A percentile compares a stretch with the other conserved stretches of the same genome.
Evolutionary conservation across 2,329 filamentous ascomycete genomes (phyloP).

Genomic region (Penicillium decumbens): DNA sequence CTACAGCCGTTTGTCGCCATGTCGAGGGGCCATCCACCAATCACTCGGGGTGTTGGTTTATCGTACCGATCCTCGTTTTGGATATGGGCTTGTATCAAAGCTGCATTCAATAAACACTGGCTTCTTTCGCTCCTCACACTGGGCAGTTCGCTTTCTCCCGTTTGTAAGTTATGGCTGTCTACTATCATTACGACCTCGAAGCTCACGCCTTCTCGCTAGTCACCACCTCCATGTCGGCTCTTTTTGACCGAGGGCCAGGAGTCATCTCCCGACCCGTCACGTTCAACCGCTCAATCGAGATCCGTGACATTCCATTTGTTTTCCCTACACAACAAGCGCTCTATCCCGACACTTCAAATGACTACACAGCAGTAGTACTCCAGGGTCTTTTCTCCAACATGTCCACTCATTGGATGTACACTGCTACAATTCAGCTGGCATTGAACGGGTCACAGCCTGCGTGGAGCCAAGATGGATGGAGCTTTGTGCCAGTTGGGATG

Average conservation of each 20-base stretch:
- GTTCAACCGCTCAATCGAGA: constrained; percentile 5
- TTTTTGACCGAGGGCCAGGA: constrained; percentile 13
- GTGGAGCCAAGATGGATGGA: constrained; percentile 21
- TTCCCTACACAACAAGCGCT: constrained; percentile 1
- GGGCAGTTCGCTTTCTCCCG: constrained; percentile 8
- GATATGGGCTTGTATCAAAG: constrained; percentile 14
- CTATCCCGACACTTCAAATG: background rate
- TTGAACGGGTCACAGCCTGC: constrained; percentile 16
- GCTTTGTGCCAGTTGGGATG: constrained; percentile 7
- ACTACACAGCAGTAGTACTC: constrained; percentile 7
- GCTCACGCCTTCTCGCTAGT: background rate
- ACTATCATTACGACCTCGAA: background rate
- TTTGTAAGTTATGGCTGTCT: constrained; percentile 9
- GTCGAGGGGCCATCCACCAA: constrained; percentile 1
- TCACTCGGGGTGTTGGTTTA: constrained; percentile 1
- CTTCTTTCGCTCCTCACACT: constrained; percentile 10
- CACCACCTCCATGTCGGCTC: constrained; percentile 17
- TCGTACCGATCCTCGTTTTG: constrained; percentile 18
- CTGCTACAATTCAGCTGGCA: constrained; percentile 13
- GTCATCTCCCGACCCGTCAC: constrained; percentile 4
- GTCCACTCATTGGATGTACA: constrained; percentile 17
- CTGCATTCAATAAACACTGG: constrained; percentile 16
- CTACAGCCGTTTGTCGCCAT: constrained; percentile 12
- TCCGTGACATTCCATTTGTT: constrained; percentile 14
- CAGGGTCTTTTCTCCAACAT: constrained; percentile 9